These are phyloP conservation scores for Eimeria zaria DNA, from an alignment of 169 alveolate species.

Conservation along the genomic window DNA sequence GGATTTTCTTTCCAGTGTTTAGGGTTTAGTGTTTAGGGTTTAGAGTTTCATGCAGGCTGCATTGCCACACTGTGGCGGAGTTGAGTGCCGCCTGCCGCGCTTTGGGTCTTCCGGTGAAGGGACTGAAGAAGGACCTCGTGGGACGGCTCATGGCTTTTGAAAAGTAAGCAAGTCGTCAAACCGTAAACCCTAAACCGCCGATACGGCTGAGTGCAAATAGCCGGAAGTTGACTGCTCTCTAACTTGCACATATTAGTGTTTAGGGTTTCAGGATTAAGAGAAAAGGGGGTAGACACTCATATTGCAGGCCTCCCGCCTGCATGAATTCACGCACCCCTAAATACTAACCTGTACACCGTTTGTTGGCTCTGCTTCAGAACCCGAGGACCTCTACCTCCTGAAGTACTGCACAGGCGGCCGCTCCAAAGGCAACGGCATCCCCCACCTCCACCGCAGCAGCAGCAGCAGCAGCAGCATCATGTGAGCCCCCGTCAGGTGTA, in stretches of 20 bases:
- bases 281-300: background rate
- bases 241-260: background rate
- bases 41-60: conserved; percentile 4
- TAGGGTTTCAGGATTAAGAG: background rate
- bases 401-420: conserved; percentile 8
- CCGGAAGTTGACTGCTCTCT: background rate
- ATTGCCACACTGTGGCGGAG: conserved; percentile 59
- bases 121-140: conserved; percentile 20
- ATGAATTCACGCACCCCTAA: background rate
- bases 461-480: conserved; percentile 69
- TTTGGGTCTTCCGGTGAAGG: conserved; percentile 46
- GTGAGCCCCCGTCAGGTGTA: conserved; percentile 46
- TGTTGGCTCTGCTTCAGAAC: conserved; percentile 8
- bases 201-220: background rate
- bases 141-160: conserved; percentile 37
- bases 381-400: conserved; percentile 63
- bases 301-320: background rate
- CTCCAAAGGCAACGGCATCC: conserved; percentile 33
- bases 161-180: background rate
- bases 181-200: background rate
- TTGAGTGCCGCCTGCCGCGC: conserved; percentile 39
- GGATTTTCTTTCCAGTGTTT: background rate
- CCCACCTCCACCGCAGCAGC: conserved; percentile 24
- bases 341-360: background rate
- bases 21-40: background rate